Evolutionary conservation across 2,329 filamentous ascomycete genomes (phyloP).

Genomic region (Taxawa tesnikishii): DNA sequence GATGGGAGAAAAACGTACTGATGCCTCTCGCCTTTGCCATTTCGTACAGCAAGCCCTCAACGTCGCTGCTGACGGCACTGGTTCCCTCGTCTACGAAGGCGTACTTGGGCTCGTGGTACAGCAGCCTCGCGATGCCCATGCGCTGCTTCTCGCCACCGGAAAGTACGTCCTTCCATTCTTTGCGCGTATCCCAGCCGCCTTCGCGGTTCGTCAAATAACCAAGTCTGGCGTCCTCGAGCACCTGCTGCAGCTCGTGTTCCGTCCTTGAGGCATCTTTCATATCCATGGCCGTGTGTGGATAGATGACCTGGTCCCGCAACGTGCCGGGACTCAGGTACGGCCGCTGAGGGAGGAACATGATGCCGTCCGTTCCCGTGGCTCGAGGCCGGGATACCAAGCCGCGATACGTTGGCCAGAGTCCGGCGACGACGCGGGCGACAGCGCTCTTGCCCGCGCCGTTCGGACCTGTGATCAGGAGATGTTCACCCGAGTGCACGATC

Average conservation of each 20-base stretch:
- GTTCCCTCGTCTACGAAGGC: constrained; percentile 94
- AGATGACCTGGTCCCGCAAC: constrained; percentile 92
- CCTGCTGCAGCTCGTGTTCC: constrained; percentile 64
- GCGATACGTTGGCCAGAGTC: constrained; percentile 91
- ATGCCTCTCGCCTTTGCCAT: constrained; percentile 86
- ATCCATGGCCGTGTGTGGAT: constrained; percentile 86
- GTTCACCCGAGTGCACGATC: constrained; percentile 80
- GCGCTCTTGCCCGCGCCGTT: constrained; percentile 92
- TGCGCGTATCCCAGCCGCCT: constrained; percentile 90
- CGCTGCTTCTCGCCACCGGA: constrained; percentile 95
- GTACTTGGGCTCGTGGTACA: constrained; percentile 92
- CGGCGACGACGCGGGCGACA: constrained; percentile 76
- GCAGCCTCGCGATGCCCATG: constrained; percentile 75
- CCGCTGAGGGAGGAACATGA: constrained; percentile 95
- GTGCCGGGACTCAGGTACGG: constrained; percentile 89
- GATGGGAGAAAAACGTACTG: constrained; percentile 45
- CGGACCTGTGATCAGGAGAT: constrained; percentile 84
- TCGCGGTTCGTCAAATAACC: constrained; percentile 86
- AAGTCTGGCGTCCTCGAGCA: constrained; percentile 72
- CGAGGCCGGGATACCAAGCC: constrained; percentile 84
- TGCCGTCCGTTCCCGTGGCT: constrained; percentile 57
- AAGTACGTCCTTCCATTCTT: constrained; percentile 98
- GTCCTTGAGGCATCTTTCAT: constrained; percentile 73
- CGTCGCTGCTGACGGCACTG: constrained; percentile 84
- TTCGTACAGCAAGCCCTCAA: constrained; percentile 89